These are phyloP conservation scores for Rutstroemia sp. DNA, from an alignment of 2,329 filamentous ascomycete species.

Conservation along the genomic window DNA sequence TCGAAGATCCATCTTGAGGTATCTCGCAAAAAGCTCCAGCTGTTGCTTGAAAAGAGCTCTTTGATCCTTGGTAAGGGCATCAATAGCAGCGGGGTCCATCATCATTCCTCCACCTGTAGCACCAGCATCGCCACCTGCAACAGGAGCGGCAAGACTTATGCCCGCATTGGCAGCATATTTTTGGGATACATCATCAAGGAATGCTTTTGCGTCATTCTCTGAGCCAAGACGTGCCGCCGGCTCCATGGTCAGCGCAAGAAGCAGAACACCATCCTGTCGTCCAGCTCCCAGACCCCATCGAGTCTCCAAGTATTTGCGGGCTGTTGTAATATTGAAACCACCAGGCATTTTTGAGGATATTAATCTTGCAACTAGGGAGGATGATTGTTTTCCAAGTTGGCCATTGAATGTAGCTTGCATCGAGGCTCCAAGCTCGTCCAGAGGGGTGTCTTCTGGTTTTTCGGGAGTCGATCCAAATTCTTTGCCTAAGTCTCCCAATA, in stretches of 20 bases:
- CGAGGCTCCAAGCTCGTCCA: conserved; percentile 88
- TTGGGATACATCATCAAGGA: conserved; percentile 79
- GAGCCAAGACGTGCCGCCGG: conserved; percentile 81
- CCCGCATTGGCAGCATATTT: conserved; percentile 83
- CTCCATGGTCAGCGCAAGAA: conserved; percentile 89
- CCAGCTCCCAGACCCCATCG: conserved; percentile 84
- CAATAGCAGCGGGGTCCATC: conserved; percentile 97
- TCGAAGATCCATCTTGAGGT: conserved; percentile 93
- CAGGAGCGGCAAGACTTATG: conserved; percentile 71
- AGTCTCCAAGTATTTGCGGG: conserved; percentile 90
- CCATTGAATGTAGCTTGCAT: conserved; percentile 99
- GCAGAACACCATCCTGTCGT: conserved; percentile 82
- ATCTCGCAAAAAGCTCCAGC: conserved; percentile 87
- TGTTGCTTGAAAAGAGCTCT: conserved; percentile 96
- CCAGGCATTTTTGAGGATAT: conserved; percentile 99
- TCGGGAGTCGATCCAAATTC: conserved; percentile 98
- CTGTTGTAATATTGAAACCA: conserved; percentile 96
- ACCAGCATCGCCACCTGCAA: conserved; percentile 64
- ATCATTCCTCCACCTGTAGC: conserved; percentile 83
- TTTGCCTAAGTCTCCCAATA: conserved; percentile 93
- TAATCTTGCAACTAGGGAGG: conserved; percentile 84
- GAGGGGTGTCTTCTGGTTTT: conserved; percentile 93
- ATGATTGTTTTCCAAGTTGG: conserved; percentile 93
- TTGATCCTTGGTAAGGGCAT: conserved; percentile 96
- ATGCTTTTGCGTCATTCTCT: conserved; percentile 85